Percentiles rank a stretch among this genome's conserved stretches.
Evolutionary conservation across 1,139 yeast genomes (phyloP).

Genomic region (Schizosaccharomyces versatilis): DNA sequence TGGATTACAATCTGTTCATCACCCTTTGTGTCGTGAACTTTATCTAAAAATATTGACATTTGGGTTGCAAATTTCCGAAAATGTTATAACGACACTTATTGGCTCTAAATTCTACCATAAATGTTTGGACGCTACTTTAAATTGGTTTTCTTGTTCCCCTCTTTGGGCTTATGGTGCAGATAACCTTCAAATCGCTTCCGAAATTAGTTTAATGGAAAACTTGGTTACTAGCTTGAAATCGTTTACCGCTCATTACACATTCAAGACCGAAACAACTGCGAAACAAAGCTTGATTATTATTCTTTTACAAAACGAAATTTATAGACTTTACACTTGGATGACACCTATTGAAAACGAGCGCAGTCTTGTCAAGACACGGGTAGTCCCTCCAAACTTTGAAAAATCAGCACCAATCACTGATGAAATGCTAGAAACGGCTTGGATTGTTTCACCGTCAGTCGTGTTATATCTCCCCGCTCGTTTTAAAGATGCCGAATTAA

Average conservation of each 20-base stretch:
- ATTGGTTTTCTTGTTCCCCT: slow-evolving; percentile 15
- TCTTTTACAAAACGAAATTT: slow-evolving; percentile 57
- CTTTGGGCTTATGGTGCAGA: slow-evolving; percentile 76
- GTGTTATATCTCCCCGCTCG: slow-evolving; percentile 54
- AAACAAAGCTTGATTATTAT: slow-evolving; percentile 33
- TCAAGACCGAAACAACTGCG: background rate
- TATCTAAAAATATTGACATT: slow-evolving; percentile 4
- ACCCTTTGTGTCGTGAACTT: background rate
- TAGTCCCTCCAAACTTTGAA: background rate
- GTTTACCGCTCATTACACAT: slow-evolving; percentile 1
- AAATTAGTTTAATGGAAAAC: slow-evolving; percentile 29
- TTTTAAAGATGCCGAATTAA: slow-evolving; percentile 22
- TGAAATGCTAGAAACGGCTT: slow-evolving; percentile 27
- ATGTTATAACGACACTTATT: background rate
- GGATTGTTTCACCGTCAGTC: slow-evolving; percentile 43
- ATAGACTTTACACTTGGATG: slow-evolving; percentile 57
- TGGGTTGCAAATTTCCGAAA: background rate
- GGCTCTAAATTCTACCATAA: background rate
- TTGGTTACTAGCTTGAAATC: slow-evolving; percentile 27
- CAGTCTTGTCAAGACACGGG: background rate
- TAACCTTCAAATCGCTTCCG: slow-evolving; percentile 46
- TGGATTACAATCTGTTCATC: background rate
- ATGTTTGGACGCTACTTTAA: background rate
- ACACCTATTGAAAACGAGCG: slow-evolving; percentile 25
- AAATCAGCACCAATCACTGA: background rate